A percentile compares a stretch with the other conserved stretches of the same genome.
phyloP scores from a whole-genome alignment of 129 eudicot genomes.

The Kitagawia praeruptora region DNA sequence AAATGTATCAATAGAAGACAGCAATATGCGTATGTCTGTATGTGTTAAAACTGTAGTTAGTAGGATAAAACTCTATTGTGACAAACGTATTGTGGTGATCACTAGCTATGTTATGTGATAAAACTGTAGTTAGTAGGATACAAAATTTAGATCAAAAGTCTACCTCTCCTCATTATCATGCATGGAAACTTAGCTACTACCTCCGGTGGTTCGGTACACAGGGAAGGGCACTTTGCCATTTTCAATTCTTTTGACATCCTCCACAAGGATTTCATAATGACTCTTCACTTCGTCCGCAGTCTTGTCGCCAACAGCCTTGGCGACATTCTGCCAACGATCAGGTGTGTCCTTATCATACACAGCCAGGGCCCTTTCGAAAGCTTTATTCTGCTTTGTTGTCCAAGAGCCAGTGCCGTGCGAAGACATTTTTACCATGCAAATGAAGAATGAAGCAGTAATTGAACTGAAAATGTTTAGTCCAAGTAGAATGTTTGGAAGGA shows the following conservation, averaged over 20 bases:
- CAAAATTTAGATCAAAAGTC: background rate
- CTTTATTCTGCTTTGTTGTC: conserved; percentile 69
- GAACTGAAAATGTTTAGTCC: background rate
- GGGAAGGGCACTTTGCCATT: conserved; percentile 58
- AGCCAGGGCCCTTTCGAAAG: conserved; percentile 64
- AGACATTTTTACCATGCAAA: conserved; percentile 24
- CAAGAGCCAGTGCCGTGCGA: conserved; percentile 48
- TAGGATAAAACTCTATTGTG: too few relatives aligned
- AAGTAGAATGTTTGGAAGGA: background rate
- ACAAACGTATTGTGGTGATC: too few relatives aligned
- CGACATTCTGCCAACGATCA: conserved; percentile 29
- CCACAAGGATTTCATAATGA: too few relatives aligned
- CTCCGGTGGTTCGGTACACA: conserved; percentile 29
- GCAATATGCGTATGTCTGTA: background rate
- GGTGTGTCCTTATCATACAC: conserved; percentile 66
- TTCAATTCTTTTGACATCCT: conserved; percentile 23
- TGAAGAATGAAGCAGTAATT: background rate
- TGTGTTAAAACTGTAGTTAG: too few relatives aligned
- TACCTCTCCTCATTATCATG: conserved; percentile 4
- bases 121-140: too few relatives aligned
- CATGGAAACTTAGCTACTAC: conserved; percentile 25
- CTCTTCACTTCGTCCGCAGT: too few relatives aligned
- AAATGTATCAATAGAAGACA: background rate
- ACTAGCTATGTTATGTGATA: too few relatives aligned
- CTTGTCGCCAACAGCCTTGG: too few relatives aligned